Conservation (phyloP, 441 rosid genomes). For the Jatropha multifida region DNA sequence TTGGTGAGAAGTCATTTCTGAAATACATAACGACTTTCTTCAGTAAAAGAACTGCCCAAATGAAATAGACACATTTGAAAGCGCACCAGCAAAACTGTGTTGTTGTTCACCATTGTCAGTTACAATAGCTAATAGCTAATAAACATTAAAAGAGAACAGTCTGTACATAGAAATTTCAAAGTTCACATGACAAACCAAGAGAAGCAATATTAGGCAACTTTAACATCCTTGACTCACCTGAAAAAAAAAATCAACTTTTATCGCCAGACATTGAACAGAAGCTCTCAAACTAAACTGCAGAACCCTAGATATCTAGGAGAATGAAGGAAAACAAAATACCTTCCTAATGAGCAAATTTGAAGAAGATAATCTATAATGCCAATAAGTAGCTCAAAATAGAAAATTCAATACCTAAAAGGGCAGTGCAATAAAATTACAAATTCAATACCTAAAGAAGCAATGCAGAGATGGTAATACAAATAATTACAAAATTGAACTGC, state of each 20-base stretch:
- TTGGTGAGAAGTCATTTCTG: conserved; percentile 42
- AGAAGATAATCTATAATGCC: neutral
- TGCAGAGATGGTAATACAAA: neutral
- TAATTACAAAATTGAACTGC: conserved; percentile 10
- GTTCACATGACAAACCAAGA: neutral
- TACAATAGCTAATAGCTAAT: conserved; percentile 8
- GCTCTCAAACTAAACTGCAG: conserved; percentile 1
- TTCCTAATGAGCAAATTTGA: conserved; percentile 4
- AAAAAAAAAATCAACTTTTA: neutral
- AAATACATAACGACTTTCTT: conserved; percentile 20
- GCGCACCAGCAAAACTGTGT: neutral
- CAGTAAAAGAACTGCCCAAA: conserved; percentile 14
- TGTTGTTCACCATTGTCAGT: conserved; percentile 9
- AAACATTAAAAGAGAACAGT: conserved; percentile 7
- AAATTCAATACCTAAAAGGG: conserved; percentile 8
- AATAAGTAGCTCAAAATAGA: neutral
- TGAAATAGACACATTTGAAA: conserved; percentile 4
- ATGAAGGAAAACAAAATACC: neutral
- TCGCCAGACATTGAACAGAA: neutral
- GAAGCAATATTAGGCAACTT: conserved; percentile 3
- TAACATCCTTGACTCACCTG: neutral
- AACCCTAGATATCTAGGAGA: neutral
- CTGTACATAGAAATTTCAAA: conserved; percentile 1
- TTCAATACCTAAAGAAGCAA: conserved; percentile 13
- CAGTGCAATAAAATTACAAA: conserved; percentile 7